phyloP scores from a whole-genome alignment of 1,139 yeast species.

The Pichia sp. region DNA sequence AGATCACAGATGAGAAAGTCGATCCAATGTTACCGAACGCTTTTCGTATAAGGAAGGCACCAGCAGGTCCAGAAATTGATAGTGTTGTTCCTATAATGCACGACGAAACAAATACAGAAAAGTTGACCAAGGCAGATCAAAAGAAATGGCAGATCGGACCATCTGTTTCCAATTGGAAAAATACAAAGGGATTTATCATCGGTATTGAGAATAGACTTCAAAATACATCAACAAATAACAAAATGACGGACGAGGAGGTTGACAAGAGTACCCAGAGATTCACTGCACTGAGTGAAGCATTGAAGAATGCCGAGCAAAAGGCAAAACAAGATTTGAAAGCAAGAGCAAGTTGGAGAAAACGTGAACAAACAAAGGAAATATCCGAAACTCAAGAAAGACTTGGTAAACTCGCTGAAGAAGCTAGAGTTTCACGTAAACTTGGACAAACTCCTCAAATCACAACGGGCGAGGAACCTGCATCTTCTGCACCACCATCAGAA shows the following conservation, averaged over 20 bases:
- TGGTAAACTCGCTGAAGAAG: constrained; percentile 56
- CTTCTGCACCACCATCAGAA: not conserved
- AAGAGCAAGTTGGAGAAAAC: constrained; percentile 56
- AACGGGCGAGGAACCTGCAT: too few relatives aligned
- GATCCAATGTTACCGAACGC: constrained; percentile 87
- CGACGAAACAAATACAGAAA: constrained; percentile 32
- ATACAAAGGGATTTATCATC: constrained; percentile 87
- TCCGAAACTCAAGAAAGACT: constrained; percentile 60
- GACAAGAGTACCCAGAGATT: constrained; percentile 58
- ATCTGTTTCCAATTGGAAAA: constrained; percentile 94
- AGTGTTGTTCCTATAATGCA: constrained; percentile 48
- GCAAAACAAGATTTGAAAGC: constrained; percentile 70
- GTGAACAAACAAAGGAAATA: constrained; percentile 54
- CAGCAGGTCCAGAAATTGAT: constrained; percentile 61
- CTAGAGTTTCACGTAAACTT: constrained; percentile 34
- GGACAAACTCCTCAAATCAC: constrained; percentile 11
- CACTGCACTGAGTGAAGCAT: constrained; percentile 64
- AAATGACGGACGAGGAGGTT: constrained; percentile 34
- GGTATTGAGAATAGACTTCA: constrained; percentile 70
- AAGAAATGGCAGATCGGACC: constrained; percentile 89
- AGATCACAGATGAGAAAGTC: constrained; percentile 56
- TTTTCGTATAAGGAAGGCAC: constrained; percentile 71
- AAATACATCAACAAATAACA: constrained; percentile 37
- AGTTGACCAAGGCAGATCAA: constrained; percentile 72
- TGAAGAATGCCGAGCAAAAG: constrained; percentile 68